These are phyloP conservation scores for Eucalyptus dawsonii DNA, from an alignment of 345 rosid genomes.

Conservation along the genomic window DNA sequence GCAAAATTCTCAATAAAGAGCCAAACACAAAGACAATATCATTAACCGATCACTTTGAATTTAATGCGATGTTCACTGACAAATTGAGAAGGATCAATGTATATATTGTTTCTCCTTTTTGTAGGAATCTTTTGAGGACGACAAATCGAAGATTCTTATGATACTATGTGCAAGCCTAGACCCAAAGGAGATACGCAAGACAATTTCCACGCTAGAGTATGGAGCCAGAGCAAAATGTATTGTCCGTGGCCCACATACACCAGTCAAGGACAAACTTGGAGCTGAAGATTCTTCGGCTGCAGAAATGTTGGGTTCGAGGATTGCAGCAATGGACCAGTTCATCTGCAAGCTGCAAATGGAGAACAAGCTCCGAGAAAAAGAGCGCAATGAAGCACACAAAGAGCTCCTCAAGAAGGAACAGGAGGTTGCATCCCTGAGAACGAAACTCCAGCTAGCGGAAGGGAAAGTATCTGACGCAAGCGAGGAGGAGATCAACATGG, in stretches of 20 bases:
- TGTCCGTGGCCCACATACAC: conserved; percentile 75
- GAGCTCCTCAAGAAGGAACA: conserved; percentile 73
- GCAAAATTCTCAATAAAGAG: too few species aligned
- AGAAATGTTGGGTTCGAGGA: conserved; percentile 51
- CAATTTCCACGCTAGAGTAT: conserved; percentile 92
- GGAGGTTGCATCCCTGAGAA: conserved; percentile 60
- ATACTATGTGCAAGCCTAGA: conserved; percentile 93
- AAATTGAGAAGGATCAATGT: too few species aligned
- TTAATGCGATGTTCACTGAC: too few species aligned
- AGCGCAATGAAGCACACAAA: conserved; percentile 58
- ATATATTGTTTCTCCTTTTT: neutral
- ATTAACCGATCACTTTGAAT: too few species aligned
- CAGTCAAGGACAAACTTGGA: conserved; percentile 48
- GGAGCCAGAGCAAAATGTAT: conserved; percentile 98
- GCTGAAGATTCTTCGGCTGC: conserved; percentile 49
- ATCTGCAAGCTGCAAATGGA: conserved; percentile 74
- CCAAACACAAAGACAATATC: too few species aligned
- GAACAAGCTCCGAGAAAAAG: conserved; percentile 73
- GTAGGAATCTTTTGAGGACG: conserved; percentile 98
- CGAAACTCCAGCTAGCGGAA: conserved; percentile 22
- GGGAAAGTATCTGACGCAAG: conserved; percentile 34
- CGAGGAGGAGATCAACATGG: conserved; percentile 65
- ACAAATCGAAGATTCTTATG: conserved; percentile 86
- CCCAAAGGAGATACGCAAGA: conserved; percentile 85
- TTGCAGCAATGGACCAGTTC: conserved; percentile 93